Percentiles rank a stretch among this genome's conserved stretches.
These are phyloP conservation scores for Suhomyces atakaporum DNA, from an alignment of 1,139 yeast species.

Conservation along the genomic window DNA sequence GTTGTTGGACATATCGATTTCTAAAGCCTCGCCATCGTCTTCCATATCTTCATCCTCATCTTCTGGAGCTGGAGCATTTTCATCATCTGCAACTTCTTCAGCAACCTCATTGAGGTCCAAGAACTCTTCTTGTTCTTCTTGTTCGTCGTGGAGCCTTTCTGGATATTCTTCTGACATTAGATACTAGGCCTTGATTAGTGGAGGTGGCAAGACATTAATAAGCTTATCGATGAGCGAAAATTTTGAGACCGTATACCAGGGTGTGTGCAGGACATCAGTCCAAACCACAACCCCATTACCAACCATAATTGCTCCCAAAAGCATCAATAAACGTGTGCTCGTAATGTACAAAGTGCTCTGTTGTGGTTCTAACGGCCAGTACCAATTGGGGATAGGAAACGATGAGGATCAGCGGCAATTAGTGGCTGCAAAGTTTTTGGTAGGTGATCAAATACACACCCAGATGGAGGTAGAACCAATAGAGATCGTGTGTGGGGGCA, in stretches of 20 bases:
- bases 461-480: slow-evolving; percentile 24
- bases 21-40: slow-evolving; percentile 31
- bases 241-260: slow-evolving; percentile 6
- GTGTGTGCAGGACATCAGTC: slow-evolving; percentile 15
- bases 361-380: slow-evolving; percentile 85
- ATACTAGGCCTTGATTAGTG: not conserved
- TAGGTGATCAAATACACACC: slow-evolving; percentile 12
- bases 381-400: slow-evolving; percentile 69
- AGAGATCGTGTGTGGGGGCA: slow-evolving; percentile 76
- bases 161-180: slow-evolving; percentile 11
- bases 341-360: slow-evolving; percentile 38
- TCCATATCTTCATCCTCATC: slow-evolving; percentile 41
- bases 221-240: slow-evolving; percentile 13
- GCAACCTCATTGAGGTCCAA: slow-evolving; percentile 60
- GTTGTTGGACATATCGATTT: slow-evolving; percentile 79
- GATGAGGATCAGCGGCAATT: slow-evolving; percentile 52
- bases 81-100: slow-evolving; percentile 52
- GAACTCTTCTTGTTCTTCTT: slow-evolving; percentile 50
- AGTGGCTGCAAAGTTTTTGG: slow-evolving; percentile 25
- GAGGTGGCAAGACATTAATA: slow-evolving; percentile 9
- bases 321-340: too few relatives aligned
- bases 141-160: slow-evolving; percentile 16
- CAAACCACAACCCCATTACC: too few relatives aligned
- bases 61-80: slow-evolving; percentile 33
- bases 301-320: too few relatives aligned